Percentiles rank a stretch among this genome's conserved stretches.
These are phyloP conservation scores for Diphasiastrum complanatum DNA, from an alignment of 83 land plant genomes.

Conservation along the genomic window DNA sequence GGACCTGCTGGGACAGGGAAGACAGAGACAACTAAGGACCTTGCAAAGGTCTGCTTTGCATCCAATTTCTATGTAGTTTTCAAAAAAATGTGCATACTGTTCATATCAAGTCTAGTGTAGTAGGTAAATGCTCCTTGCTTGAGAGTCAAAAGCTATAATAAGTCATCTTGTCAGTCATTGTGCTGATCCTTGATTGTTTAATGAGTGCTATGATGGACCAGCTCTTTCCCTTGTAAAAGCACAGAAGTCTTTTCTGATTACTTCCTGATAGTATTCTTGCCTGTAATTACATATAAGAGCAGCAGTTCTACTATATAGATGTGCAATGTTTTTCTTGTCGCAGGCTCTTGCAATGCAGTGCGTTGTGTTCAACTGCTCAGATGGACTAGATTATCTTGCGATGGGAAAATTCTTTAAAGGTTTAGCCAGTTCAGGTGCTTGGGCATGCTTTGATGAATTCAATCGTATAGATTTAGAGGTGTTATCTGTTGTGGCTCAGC, in stretches of 20 bases:
- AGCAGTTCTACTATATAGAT: too few species aligned
- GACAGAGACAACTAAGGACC: constrained; percentile 41
- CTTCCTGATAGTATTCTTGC: constrained; percentile 1
- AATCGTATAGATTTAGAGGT: constrained; percentile 36
- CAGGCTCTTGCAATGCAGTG: constrained; percentile 39
- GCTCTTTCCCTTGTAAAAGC: too few species aligned
- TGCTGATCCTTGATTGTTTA: too few species aligned
- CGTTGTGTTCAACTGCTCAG: constrained; percentile 36
- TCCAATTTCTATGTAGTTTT: background rate
- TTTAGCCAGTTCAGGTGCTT: constrained; percentile 31
- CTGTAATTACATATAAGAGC: background rate
- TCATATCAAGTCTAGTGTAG: too few species aligned
- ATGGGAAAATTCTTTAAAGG: constrained; percentile 41
- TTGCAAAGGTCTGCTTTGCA: constrained; percentile 39
- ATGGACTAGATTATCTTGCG: constrained; percentile 34
- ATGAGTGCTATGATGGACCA: too few species aligned
- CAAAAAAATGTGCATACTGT: background rate
- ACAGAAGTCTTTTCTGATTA: too few species aligned
- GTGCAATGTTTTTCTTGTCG: too few species aligned
- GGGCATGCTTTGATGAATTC: constrained; percentile 41
- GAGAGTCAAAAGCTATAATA: too few species aligned
- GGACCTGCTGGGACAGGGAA: constrained; percentile 47
- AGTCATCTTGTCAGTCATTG: too few species aligned
- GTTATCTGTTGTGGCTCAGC: constrained; percentile 33
- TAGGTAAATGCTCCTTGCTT: too few species aligned